Evolutionary conservation across 768 basidiomycete genomes (phyloP), one percentile per base, ranked within the genome.

Genomic region (Auricularia sp.): DNA sequence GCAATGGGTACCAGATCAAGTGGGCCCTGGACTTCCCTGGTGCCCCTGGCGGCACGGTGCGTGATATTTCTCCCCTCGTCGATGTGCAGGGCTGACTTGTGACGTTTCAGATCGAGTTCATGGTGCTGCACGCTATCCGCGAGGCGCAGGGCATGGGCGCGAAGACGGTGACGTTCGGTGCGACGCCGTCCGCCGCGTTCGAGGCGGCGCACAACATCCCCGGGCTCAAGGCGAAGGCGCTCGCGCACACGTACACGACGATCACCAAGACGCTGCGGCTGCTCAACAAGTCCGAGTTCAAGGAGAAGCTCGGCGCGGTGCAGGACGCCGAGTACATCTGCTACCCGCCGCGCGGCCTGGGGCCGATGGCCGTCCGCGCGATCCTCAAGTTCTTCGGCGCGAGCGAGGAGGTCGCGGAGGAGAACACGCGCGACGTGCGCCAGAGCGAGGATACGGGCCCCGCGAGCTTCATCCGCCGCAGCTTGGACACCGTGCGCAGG

Each of bases 61-160:
- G 47, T 67, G n/a, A 33, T 36, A 18, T 62, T 21, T n/a, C 42
- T 10, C 2, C 51, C 37, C 39, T n/a, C 62, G 0, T 62, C 29
- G 29, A 6, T 56, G 16, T 34, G 21, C 54, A 71, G 34, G 72
- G 73, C 47, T 73, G 74, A 2, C 69, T 77, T 65, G 66, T 74
- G 42, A 67, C 75, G 33, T 72, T 71, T 67, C 73, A 77, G 67
- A 72, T 80, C 51, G 74, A 77, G 66, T 71, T 72, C 14, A 76
- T 84, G 65, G 83, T 86, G 62, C 77, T 78, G 67, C 76, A 76
- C 3, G 79, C 79, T 0, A 76, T 86, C 59, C 75, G 72, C 54
- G 77, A 79, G 65, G 69, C 82, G 8, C 71, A 80, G 42, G 70
- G 72, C 34, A 76, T 81, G 61, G 65, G 66, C 29, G 33, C 62